Evolutionary conservation across 2,329 filamentous ascomycete genomes (phyloP).

Genomic region (Nemania sp.): DNA sequence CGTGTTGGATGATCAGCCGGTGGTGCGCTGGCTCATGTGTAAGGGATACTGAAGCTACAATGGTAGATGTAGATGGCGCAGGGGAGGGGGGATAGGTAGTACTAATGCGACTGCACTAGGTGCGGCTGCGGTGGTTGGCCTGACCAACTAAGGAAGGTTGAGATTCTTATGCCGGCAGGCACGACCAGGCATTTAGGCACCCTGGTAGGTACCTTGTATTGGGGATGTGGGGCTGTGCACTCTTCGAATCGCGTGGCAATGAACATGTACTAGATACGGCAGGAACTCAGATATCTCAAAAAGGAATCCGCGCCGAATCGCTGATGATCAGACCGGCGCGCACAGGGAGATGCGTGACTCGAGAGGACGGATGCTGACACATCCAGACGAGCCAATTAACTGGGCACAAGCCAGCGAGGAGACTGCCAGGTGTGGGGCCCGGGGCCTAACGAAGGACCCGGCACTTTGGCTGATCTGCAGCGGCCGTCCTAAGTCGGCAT

Average conservation of each 20-base stretch:
- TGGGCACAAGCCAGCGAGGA: too few relatives aligned
- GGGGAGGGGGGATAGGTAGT: background rate
- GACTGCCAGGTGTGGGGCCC: conserved; percentile 21
- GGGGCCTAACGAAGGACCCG: conserved; percentile 10
- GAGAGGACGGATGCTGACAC: conserved; percentile 4
- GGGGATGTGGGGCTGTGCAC: background rate
- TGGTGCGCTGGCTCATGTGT: background rate
- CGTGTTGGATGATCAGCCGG: background rate
- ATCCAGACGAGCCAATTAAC: conserved; percentile 20
- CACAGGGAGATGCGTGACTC: too few relatives aligned
- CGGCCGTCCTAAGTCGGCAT: background rate
- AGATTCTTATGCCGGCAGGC: conserved; percentile 9
- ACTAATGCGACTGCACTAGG: conserved; percentile 5
- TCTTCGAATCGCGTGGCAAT: background rate
- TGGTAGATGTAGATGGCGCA: background rate
- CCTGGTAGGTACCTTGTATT: too few relatives aligned
- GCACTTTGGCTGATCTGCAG: conserved; percentile 1
- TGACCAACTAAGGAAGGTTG: conserved; percentile 25
- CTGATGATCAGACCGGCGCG: too few relatives aligned
- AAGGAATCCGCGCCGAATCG: too few relatives aligned
- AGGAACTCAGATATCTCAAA: too few relatives aligned
- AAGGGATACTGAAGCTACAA: background rate
- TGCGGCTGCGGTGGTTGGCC: conserved; percentile 13
- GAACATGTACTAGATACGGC: too few relatives aligned
- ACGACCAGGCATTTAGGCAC: too few relatives aligned